Evolutionary conservation across 2,329 filamentous ascomycete species (phyloP).

Genomic region (Neopestalotiopsis sp.): DNA sequence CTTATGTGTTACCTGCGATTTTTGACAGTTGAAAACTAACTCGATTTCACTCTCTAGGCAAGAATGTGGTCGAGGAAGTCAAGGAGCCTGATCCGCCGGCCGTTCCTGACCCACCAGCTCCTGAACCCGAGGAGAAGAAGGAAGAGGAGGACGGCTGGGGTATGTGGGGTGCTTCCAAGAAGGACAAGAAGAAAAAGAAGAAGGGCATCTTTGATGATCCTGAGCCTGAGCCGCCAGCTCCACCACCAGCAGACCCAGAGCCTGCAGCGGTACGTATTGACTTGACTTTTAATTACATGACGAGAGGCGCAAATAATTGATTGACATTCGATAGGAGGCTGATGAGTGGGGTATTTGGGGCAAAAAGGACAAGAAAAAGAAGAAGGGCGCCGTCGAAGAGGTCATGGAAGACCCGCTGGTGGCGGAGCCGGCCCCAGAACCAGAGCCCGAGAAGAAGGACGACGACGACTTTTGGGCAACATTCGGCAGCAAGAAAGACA

Average conservation of each 20-base stretch:
- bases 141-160: slow-evolving; percentile 26
- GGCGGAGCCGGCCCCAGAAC: slow-evolving; percentile 30
- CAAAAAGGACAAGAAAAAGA: slow-evolving; percentile 38
- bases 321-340: slow-evolving; percentile 19
- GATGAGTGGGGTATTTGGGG: slow-evolving; percentile 31
- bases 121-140: slow-evolving; percentile 33
- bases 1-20: too few relatives aligned
- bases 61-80: slow-evolving; percentile 26
- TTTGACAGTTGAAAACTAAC: neutral
- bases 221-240: slow-evolving; percentile 23
- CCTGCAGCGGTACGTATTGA: slow-evolving; percentile 22
- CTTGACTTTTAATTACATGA: too few relatives aligned
- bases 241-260: slow-evolving; percentile 33
- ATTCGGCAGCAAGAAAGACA: slow-evolving; percentile 30
- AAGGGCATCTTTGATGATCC: slow-evolving; percentile 29
- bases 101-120: slow-evolving; percentile 22
- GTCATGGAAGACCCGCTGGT: slow-evolving; percentile 30
- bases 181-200: slow-evolving; percentile 40
- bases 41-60: neutral
- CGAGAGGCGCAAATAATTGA: neutral
- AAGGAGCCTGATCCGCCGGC: slow-evolving; percentile 27
- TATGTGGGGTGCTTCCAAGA: slow-evolving; percentile 33
- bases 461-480: slow-evolving; percentile 38
- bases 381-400: slow-evolving; percentile 33
- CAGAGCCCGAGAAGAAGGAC: slow-evolving; percentile 42